Conservation (phyloP, 371 early-diverging fungal species). For the Nosema granulosis region DNA sequence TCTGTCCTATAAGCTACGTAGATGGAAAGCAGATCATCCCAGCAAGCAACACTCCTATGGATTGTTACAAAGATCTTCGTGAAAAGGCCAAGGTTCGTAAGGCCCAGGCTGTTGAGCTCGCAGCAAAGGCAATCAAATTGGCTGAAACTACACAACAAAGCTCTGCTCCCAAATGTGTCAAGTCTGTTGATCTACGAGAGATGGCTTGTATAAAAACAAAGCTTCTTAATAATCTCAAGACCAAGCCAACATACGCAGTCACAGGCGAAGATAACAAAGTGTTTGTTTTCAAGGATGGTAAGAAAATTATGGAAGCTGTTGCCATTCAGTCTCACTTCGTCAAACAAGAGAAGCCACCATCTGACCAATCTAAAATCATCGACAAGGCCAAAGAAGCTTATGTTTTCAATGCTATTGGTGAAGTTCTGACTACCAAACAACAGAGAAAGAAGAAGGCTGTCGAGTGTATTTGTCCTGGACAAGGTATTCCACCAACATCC, state of each 20-base stretch:
- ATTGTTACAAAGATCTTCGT: background rate
- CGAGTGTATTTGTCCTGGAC: slow-evolving; percentile 8
- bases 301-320: background rate
- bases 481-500: background rate
- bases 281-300: background rate
- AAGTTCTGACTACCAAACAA: slow-evolving; percentile 7
- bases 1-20: background rate
- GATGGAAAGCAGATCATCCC: slow-evolving; percentile 11
- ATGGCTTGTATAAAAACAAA: background rate
- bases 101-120: background rate
- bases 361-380: background rate
- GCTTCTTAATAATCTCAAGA: background rate
- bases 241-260: slow-evolving; percentile 4
- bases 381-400: background rate
- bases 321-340: slow-evolving; percentile 4
- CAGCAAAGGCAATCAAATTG: background rate
- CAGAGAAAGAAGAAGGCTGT: background rate
- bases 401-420: slow-evolving; percentile 19
- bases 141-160: background rate
- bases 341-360: background rate
- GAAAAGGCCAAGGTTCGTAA: background rate
- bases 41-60: background rate
- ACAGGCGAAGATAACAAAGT: background rate
- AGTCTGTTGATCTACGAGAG: background rate
- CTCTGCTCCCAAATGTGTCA: slow-evolving; percentile 3